Base-by-base conservation (phyloP, 257 asterid genomes). In the Gentiana macrophylla region DNA sequence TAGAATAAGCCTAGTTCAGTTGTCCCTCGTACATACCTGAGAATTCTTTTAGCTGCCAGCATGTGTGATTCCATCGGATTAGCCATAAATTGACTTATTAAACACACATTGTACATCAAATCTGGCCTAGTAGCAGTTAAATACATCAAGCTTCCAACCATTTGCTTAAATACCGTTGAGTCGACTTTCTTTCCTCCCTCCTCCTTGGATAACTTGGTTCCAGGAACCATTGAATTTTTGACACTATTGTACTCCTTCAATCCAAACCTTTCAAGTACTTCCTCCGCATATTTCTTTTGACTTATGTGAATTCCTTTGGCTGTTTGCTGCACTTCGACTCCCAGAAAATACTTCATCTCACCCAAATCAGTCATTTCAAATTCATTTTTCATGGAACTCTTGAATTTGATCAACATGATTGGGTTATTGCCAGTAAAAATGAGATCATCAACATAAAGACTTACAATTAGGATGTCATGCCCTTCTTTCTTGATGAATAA, bases 21-120 rank as follows among this genome's bases (percentile, higher is more conserved):
- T n/a, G 52, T 61, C 1, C 66, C 65, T 8, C 37, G 50, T 0
- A 50, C 5, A 61, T 61, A 59, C 3, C 51, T 3, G 7, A 48
- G 6, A 3, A n/a, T n/a, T 48, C 12, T 10, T 8, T 48, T 8
- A n/a, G n/a, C 55, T 11, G 48, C 48, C 12, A 2, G 33, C 4
- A 1, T 3, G 12, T 36, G 49, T 3, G n/a, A 1, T 6, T 12
- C 24, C 2, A 12, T 55, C 5, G 60, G 49, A 2, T 37, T 12
- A 3, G 15, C 15, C 32, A 55, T 38, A 8, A 8, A 38, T 4
- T 12, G 8, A 37, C 35, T 38, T n/a, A 38, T n/a, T 4, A 12
- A 10, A 36, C 34, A 15, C 24, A 15, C 24, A 15, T 15, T 15
- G 34, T 24, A 51, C 35, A 24, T 24, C 1, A 51, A 8, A 4